Evolutionary conservation across 164 flowering plant species (phyloP).

Genomic region (Nymphaea thermarum): DNA sequence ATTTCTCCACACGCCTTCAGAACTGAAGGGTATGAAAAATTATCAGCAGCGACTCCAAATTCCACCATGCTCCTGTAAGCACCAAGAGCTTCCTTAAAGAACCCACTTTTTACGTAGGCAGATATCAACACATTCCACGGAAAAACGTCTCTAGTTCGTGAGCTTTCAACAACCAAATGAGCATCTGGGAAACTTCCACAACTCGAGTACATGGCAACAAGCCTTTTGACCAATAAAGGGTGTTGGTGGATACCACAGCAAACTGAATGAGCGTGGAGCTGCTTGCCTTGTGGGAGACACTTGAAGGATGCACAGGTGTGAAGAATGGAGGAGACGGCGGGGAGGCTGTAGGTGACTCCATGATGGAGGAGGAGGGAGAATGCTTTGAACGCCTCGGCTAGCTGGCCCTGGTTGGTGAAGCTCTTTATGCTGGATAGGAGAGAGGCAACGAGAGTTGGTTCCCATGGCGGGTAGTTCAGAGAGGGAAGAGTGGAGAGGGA

Average conservation of each 20-base stretch:
- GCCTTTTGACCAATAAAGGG: constrained; percentile 31
- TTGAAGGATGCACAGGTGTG: constrained; percentile 21
- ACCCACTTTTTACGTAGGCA: constrained; percentile 25
- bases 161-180: constrained; percentile 18
- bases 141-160: constrained; percentile 15
- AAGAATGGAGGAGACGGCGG: constrained; percentile 27
- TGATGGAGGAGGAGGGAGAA: constrained; percentile 22
- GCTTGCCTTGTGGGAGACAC: constrained; percentile 23
- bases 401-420: constrained; percentile 7
- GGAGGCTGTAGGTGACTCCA: constrained; percentile 7
- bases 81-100: constrained; percentile 20
- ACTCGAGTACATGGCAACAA: constrained; percentile 30
- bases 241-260: constrained; percentile 25
- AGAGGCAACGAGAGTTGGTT: constrained; percentile 6
- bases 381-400: constrained; percentile 21
- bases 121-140: constrained; percentile 53
- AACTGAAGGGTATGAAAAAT: constrained; percentile 46
- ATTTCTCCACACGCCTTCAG: constrained; percentile 55
- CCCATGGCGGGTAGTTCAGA: neutral
- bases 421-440: constrained; percentile 6
- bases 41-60: constrained; percentile 33
- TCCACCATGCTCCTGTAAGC: constrained; percentile 29
- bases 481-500: neutral
- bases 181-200: constrained; percentile 25
- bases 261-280: constrained; percentile 33